A percentile compares a stretch with the other conserved stretches of the same genome.
Evolutionary conservation across 2,329 filamentous ascomycete genomes (phyloP).

Genomic region (Mariannaea sp.): DNA sequence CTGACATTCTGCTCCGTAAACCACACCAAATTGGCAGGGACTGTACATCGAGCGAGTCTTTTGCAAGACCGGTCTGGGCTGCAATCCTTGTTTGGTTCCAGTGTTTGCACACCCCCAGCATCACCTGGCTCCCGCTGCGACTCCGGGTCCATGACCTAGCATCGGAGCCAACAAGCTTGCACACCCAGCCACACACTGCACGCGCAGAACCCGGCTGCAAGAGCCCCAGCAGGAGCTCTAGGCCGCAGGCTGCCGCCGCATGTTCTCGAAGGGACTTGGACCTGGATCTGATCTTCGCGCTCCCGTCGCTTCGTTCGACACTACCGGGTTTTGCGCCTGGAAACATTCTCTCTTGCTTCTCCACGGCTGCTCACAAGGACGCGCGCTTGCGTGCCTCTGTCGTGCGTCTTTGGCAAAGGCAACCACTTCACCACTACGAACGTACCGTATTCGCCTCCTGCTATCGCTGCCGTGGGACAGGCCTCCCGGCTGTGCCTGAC

Average conservation of each 20-base stretch:
- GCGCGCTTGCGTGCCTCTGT: conserved; percentile 27
- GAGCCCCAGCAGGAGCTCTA: conserved; percentile 3
- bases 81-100: conserved; percentile 19
- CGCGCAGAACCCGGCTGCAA: conserved; percentile 11
- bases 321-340: conserved; percentile 28
- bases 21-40: conserved; percentile 3
- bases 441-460: not conserved
- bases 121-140: conserved; percentile 20
- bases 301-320: conserved; percentile 18
- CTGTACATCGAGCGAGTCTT: conserved; percentile 6
- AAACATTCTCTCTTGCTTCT: conserved; percentile 25
- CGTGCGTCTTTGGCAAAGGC: conserved; percentile 25
- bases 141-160: conserved; percentile 18
- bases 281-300: conserved; percentile 17
- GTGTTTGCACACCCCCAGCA: conserved; percentile 23
- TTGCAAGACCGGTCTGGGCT: conserved; percentile 9
- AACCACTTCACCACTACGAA: conserved; percentile 8
- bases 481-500: conserved; percentile 8
- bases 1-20: not conserved
- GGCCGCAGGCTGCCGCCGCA: conserved; percentile 10
- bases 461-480: conserved; percentile 16
- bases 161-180: conserved; percentile 18
- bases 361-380: conserved; percentile 21
- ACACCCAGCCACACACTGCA: conserved; percentile 20
- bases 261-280: conserved; percentile 20